Evolutionary conservation across 371 early-diverging fungal species (phyloP).

Genomic region (Rhizopus sp.): DNA sequence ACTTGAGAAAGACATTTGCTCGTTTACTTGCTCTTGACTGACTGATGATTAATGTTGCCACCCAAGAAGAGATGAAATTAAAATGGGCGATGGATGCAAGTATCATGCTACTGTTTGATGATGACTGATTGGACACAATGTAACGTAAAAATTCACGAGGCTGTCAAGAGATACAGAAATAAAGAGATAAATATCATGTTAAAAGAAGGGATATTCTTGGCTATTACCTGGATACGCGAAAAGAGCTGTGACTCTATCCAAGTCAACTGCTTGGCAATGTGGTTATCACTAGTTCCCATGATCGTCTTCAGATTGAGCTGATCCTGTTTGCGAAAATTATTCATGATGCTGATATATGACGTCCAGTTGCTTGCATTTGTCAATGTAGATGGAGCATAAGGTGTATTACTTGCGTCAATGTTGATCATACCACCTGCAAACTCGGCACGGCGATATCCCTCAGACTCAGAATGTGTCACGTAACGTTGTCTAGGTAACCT

Average conservation of each 20-base stretch:
- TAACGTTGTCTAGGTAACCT: constrained; percentile 1
- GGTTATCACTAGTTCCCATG: constrained; percentile 41
- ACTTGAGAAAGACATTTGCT: constrained; percentile 63
- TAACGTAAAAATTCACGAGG: constrained; percentile 60
- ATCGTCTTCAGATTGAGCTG: constrained; percentile 36
- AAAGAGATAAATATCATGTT: constrained; percentile 26
- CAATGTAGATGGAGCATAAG: constrained; percentile 16
- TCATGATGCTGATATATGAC: constrained; percentile 35
- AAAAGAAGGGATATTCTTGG: neutral
- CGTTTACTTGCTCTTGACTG: constrained; percentile 60
- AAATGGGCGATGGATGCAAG: constrained; percentile 61
- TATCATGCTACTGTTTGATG: constrained; percentile 30
- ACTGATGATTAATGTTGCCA: constrained; percentile 62
- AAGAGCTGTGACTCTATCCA: constrained; percentile 58
- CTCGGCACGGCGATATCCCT: constrained; percentile 30
- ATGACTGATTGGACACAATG: constrained; percentile 40
- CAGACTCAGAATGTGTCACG: constrained; percentile 14
- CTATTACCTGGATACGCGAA: constrained; percentile 22
- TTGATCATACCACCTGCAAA: constrained; percentile 46
- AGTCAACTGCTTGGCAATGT: constrained; percentile 66
- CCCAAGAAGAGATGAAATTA: constrained; percentile 69
- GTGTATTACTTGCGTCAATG: constrained; percentile 15
- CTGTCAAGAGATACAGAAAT: constrained; percentile 17
- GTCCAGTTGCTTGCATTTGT: constrained; percentile 28
- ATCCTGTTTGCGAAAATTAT: constrained; percentile 28